Evolutionary conservation across 2,329 filamentous ascomycete species (phyloP).

Genomic region (Thelonectria rubi): DNA sequence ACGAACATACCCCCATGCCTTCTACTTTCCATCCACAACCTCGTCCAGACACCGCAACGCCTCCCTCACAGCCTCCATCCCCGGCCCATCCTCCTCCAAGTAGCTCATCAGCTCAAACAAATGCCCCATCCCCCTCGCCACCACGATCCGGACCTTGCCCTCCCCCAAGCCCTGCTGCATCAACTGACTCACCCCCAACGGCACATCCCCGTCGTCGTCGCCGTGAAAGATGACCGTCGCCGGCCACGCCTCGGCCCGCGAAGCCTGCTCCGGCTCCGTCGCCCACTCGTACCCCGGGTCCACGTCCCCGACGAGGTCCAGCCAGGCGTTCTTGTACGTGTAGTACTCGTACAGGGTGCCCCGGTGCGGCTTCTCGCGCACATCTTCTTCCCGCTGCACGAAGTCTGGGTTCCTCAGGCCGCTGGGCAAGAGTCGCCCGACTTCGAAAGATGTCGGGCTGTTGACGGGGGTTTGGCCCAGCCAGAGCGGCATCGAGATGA

Average conservation of each 20-base stretch:
- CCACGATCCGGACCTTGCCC: conserved; percentile 41
- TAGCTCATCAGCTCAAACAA: conserved; percentile 44
- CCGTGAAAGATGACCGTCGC: conserved; percentile 48
- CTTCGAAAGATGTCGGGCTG: conserved; percentile 35
- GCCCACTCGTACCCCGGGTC: conserved; percentile 48
- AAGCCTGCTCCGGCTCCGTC: conserved; percentile 18
- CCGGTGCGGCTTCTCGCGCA: conserved; percentile 6
- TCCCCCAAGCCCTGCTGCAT: conserved; percentile 40
- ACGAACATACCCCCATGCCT: too few relatives aligned
- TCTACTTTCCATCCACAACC: conserved; percentile 20
- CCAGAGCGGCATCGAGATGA: conserved; percentile 37
- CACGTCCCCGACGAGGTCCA: conserved; percentile 39
- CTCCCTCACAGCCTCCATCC: conserved; percentile 42
- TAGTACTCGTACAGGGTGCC: conserved; percentile 48
- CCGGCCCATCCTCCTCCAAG: conserved; percentile 42
- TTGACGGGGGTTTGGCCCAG: conserved; percentile 34
- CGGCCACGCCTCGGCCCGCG: conserved; percentile 41
- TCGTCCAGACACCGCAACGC: conserved; percentile 39
- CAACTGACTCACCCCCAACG: conserved; percentile 40
- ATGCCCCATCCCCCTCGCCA: conserved; percentile 42
- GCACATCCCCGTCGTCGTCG: conserved; percentile 42
- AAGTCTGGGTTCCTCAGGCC: conserved; percentile 42
- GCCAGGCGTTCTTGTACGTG: conserved; percentile 44
- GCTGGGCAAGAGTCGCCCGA: conserved; percentile 40
- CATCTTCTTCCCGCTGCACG: conserved; percentile 3